Conservation (phyloP, 2,329 filamentous ascomycete genomes). For the Sporothrix curviconia region DNA sequence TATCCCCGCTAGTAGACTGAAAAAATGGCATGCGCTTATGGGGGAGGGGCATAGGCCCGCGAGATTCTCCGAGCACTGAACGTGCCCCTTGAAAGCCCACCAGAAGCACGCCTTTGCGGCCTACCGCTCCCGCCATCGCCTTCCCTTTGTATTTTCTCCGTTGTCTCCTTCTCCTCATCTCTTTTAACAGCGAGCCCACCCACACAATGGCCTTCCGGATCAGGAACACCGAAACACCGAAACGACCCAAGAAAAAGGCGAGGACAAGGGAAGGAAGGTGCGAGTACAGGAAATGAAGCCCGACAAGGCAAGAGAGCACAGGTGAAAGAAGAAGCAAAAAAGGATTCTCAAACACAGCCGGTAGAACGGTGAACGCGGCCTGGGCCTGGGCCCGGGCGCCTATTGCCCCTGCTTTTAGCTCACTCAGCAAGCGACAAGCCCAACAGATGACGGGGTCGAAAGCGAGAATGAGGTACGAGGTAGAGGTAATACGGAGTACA, state of each 20-base stretch:
- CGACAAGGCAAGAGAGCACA: neutral
- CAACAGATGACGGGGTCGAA: no score
- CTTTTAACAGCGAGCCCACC: constrained; percentile 9
- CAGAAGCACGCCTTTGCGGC: constrained; percentile 5
- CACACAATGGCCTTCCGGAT: neutral
- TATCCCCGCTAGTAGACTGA: no score
- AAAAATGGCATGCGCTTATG: constrained; percentile 6
- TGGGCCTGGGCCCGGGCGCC: no score
- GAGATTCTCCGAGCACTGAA: neutral
- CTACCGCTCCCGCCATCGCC: neutral
- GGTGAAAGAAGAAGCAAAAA: no score
- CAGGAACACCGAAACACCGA: constrained; percentile 4
- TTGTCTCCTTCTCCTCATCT: neutral
- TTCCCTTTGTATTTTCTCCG: neutral
- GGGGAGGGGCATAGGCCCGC: neutral
- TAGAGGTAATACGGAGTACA: no score
- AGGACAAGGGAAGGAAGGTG: neutral
- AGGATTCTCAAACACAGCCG: no score
- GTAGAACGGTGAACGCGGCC: no score
- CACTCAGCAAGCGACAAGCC: no score
- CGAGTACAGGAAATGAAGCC: neutral
- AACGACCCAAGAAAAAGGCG: neutral
- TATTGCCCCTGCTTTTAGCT: no score
- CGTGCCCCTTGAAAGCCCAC: neutral
- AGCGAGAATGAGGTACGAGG: no score